These are phyloP conservation scores for Fragosphaeria purpurea DNA, from an alignment of 2,329 filamentous ascomycete genomes.

Conservation along the genomic window DNA sequence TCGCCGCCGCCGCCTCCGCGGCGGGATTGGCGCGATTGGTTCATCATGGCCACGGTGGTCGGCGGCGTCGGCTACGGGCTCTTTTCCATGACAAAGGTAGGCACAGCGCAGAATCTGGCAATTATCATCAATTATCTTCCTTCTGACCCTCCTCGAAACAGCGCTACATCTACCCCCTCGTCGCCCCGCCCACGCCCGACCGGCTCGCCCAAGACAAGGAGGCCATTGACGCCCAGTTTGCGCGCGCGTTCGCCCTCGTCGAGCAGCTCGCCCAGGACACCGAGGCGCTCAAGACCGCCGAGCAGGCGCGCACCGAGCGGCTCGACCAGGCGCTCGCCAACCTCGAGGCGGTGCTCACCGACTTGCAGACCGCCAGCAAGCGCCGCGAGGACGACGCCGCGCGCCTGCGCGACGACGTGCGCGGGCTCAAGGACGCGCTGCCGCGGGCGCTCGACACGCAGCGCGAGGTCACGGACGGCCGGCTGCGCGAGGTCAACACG, in stretches of 20 bases:
- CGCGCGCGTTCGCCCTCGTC: conserved; percentile 79
- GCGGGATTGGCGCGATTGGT: conserved; percentile 97
- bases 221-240: conserved; percentile 84
- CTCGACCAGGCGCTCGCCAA: conserved; percentile 74
- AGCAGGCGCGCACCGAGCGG: conserved; percentile 72
- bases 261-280: conserved; percentile 92
- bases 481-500: conserved; percentile 72
- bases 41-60: conserved; percentile 97
- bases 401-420: conserved; percentile 77
- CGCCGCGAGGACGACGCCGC: conserved; percentile 81
- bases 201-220: conserved; percentile 92
- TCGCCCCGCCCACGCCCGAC: conserved; percentile 86
- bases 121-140: too few species aligned
- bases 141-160: conserved; percentile 23
- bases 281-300: conserved; percentile 73
- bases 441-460: conserved; percentile 83
- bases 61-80: conserved; percentile 82
- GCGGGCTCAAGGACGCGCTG: conserved; percentile 70
- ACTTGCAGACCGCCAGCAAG: conserved; percentile 71
- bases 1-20: conserved; percentile 50
- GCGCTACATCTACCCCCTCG: conserved; percentile 84
- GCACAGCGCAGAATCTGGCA: conserved; percentile 2
- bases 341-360: conserved; percentile 70
- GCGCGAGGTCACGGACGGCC: conserved; percentile 70
- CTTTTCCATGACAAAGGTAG: conserved; percentile 77